Base-by-base conservation (phyloP, 805 yeast species). In the Ogataea wickerhamii region DNA sequence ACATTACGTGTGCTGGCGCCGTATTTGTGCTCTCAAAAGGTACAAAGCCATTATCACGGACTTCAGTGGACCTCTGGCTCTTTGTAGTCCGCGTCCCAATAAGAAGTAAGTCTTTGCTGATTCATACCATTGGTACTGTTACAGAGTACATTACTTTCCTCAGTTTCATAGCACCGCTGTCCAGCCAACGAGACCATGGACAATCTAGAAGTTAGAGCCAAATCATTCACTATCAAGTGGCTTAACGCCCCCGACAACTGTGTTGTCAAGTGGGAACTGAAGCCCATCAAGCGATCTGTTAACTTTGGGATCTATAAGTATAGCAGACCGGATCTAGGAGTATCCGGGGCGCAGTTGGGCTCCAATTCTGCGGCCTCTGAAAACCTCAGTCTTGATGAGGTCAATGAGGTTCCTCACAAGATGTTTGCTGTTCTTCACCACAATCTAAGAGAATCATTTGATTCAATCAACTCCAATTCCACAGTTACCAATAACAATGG, bases 181-280 rank as follows among this genome's bases (percentile, higher is more conserved):
- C n/a, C n/a, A n/a, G n/a, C n/a, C n/a, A n/a, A n/a, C n/a, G n/a
- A n/a, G 31, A 43, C 19, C 20, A 86, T 88, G 96, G 98, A 91
- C 62, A 80, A 88, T 2, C 74, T 93, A 34, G 97, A 91, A 61
- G 78, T 93, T 18, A 95, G 89, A 52, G 80, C 94, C 34, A 84
- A 87, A 60, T 83, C 93, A 40, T 91, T 86, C 54, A 77, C 88
- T 45, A 85, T 89, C 53, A 87, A 91, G 51, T 93, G 98, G 98
- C 79, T 89, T 38, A 75, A 79, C 45, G 84, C 85, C 5, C 82
- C 85, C 0, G 82, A 77, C 27, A 74, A 78, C 41, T 73, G 81
- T 21, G 59, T 70, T 14, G 74, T 91, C 30, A 75, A 75, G 44
- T 91, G 93, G 84, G 89, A 83, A 55, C 71, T 88, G 36, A 82